Evolutionary conservation across 192 early-diverging fungal species (phyloP).

Genomic region (Backusella psychrophila): DNA sequence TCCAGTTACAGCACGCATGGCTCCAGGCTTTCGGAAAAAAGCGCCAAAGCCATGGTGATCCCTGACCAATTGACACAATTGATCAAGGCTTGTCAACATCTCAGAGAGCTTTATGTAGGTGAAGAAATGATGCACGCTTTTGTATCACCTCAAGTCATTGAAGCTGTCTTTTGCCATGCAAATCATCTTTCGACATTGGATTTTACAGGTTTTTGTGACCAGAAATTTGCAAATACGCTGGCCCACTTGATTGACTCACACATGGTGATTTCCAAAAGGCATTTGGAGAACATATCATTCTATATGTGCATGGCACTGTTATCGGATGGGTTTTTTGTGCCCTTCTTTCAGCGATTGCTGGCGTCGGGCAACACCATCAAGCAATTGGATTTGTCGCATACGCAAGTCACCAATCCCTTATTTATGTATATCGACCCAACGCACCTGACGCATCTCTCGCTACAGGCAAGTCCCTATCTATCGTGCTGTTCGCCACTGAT

Average conservation of each 20-base stretch:
- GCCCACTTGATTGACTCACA: neutral
- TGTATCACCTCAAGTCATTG: constrained; percentile 9
- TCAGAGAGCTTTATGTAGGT: constrained; percentile 13
- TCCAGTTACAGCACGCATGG: constrained; percentile 18
- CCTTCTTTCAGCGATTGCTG: neutral
- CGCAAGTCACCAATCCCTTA: neutral
- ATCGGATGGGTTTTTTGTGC: constrained; percentile 1
- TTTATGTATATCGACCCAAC: neutral
- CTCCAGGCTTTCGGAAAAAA: constrained; percentile 8
- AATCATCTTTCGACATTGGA: neutral
- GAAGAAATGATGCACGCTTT: constrained; percentile 21
- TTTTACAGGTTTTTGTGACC: constrained; percentile 15
- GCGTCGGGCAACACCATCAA: neutral
- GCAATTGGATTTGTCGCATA: neutral
- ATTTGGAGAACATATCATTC: constrained; percentile 11
- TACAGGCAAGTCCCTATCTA: neutral
- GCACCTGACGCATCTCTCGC: neutral
- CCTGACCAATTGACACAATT: constrained; percentile 8
- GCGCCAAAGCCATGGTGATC: constrained; percentile 8
- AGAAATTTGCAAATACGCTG: neutral
- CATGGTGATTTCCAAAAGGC: neutral
- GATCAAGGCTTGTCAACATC: constrained; percentile 11
- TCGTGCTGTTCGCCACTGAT: constrained; percentile 4
- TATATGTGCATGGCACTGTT: constrained; percentile 4
- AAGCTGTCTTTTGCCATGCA: neutral